phyloP scores from a whole-genome alignment of 2,329 filamentous ascomycete genomes.

The Colletotrichum brevisporum region DNA sequence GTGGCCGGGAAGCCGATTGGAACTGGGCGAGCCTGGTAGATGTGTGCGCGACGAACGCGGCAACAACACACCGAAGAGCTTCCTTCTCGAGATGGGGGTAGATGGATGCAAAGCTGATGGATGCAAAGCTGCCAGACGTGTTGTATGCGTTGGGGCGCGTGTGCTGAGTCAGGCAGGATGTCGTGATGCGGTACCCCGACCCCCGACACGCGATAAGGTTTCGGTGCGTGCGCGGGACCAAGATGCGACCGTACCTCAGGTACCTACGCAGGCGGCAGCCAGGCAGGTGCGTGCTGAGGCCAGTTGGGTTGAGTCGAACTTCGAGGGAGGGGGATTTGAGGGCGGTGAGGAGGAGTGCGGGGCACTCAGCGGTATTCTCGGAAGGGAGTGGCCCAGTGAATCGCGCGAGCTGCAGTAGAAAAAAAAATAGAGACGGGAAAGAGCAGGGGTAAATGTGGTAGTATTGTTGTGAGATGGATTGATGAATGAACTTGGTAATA shows the following conservation, averaged over 20 bases:
- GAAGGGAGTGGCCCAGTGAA: conserved; percentile 6
- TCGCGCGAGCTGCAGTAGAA: not conserved
- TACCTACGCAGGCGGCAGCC: no score
- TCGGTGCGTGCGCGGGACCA: conserved; percentile 32
- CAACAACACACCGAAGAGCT: not conserved
- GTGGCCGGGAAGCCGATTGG: conserved; percentile 15
- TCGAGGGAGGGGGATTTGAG: conserved; percentile 1
- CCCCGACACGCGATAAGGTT: conserved; percentile 30
- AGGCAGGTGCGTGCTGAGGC: no score
- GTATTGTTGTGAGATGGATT: no score
- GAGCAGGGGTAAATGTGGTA: no score
- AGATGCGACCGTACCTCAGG: not conserved
- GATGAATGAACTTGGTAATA: not conserved
- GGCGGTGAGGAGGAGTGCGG: conserved; percentile 27
- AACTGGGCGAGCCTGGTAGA: not conserved
- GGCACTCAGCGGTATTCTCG: conserved; percentile 28
- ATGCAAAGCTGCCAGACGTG: not conserved
- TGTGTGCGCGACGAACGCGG: not conserved
- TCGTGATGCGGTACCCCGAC: conserved; percentile 6
- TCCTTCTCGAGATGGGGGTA: not conserved
- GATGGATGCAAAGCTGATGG: no score
- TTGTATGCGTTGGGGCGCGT: conserved; percentile 7
- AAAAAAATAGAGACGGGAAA: not conserved
- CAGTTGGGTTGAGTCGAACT: not conserved
- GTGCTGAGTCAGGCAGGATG: conserved; percentile 32